phyloP scores from a whole-genome alignment of 179 eudicot genomes.

The Patellifolia procumbens region DNA sequence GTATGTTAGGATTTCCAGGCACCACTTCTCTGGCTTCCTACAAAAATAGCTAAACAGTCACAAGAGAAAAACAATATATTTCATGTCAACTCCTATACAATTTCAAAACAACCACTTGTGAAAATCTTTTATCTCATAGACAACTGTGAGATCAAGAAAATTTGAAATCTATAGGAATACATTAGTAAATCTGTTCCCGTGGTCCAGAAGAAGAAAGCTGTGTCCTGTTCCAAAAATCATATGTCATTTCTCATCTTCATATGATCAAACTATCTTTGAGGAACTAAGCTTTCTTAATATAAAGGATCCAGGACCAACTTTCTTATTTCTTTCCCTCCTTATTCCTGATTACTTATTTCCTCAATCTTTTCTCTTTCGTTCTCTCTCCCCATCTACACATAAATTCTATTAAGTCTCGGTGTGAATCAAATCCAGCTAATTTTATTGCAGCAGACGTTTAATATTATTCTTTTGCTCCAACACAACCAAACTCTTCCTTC shows the following conservation, averaged over 20 bases:
- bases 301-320: neutral
- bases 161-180: neutral
- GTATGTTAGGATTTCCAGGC: slow-evolving; percentile 1
- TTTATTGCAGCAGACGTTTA: neutral
- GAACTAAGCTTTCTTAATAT: neutral
- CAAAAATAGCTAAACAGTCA: neutral
- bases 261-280: neutral
- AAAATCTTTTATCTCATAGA: neutral
- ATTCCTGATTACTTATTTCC: neutral
- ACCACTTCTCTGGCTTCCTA: neutral
- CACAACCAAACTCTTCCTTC: neutral
- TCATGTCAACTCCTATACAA: neutral
- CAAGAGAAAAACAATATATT: too few species aligned
- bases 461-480: neutral
- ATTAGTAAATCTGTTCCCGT: neutral
- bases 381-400: neutral
- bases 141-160: neutral
- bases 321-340: neutral
- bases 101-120: neutral
- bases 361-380: neutral
- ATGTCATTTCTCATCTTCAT: neutral
- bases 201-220: neutral
- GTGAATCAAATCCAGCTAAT: neutral
- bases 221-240: neutral
- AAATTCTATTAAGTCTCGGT: neutral